Conservation (phyloP, 805 yeast species). For the Yarrowia sp. region DNA sequence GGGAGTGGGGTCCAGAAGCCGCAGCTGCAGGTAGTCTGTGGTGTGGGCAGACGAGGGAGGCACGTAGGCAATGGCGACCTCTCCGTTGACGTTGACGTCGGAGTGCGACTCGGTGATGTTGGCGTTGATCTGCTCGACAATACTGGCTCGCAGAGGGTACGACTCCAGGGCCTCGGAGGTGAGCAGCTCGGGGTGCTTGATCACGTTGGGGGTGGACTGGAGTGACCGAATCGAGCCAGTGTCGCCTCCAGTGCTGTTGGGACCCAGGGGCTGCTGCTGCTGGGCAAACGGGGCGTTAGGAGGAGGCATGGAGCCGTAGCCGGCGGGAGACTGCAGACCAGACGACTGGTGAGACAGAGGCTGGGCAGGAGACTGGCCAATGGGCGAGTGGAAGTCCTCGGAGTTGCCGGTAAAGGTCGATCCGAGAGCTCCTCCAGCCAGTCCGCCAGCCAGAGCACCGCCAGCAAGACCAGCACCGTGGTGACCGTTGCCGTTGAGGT, state of each 20-base stretch:
- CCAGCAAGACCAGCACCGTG: slow-evolving; percentile 5
- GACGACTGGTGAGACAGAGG: slow-evolving; percentile 16
- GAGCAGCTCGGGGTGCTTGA: slow-evolving; percentile 48
- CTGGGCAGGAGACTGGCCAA: slow-evolving; percentile 19
- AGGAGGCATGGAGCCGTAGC: slow-evolving; percentile 34
- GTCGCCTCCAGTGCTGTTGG: slow-evolving; percentile 40
- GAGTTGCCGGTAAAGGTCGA: slow-evolving; percentile 31
- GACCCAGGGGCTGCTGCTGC: slow-evolving; percentile 37
- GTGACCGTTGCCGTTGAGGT: slow-evolving; percentile 21
- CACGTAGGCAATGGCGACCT: slow-evolving; percentile 78
- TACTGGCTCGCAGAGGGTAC: slow-evolving; percentile 61
- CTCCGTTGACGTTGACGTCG: slow-evolving; percentile 77
- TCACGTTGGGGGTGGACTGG: slow-evolving; percentile 41
- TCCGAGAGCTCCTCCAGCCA: slow-evolving; percentile 21
- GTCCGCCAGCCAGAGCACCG: slow-evolving; percentile 15
- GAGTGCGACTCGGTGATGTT: slow-evolving; percentile 71
- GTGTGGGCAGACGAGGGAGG: slow-evolving; percentile 39
- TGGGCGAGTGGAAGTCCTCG: slow-evolving; percentile 26
- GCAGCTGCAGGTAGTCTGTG: slow-evolving; percentile 26
- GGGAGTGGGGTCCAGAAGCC: slow-evolving; percentile 15
- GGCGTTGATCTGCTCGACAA: slow-evolving; percentile 86
- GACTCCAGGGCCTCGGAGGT: slow-evolving; percentile 49
- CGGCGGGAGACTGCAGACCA: slow-evolving; percentile 12
- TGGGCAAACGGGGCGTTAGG: slow-evolving; percentile 38
- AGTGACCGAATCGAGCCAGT: slow-evolving; percentile 45